Conservation (phyloP, 1,284 basidiomycete species). For the Leccinum laetum region DNA sequence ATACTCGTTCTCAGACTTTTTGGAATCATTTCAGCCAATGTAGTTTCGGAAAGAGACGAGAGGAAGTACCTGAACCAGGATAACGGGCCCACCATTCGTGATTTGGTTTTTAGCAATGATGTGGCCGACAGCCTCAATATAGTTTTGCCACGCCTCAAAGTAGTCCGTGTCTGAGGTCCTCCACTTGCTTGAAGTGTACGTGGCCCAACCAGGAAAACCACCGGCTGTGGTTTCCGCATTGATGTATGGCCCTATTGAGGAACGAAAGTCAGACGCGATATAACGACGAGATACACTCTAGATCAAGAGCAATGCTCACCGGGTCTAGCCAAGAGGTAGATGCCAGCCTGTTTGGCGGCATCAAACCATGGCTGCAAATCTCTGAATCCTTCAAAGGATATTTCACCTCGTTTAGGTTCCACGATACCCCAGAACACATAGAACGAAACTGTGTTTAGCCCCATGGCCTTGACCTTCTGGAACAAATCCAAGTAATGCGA, state of each 20-base stretch:
- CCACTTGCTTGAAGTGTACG: constrained; percentile 45
- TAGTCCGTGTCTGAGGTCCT: constrained; percentile 45
- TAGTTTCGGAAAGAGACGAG: not conserved
- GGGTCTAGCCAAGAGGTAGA: constrained; percentile 47
- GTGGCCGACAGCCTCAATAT: constrained; percentile 39
- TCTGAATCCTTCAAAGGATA: constrained; percentile 48
- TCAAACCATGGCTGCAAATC: constrained; percentile 49
- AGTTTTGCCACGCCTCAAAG: constrained; percentile 42
- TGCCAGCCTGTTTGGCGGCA: constrained; percentile 44
- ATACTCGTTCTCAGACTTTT: constrained; percentile 53
- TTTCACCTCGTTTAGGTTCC: constrained; percentile 43
- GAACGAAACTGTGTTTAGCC: constrained; percentile 47
- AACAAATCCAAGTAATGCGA: constrained; percentile 44
- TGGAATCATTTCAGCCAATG: not conserved
- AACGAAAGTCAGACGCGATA: not conserved
- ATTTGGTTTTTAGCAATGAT: constrained; percentile 51
- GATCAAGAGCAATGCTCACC: constrained; percentile 26
- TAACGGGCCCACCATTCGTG: constrained; percentile 50
- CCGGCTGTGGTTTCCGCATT: constrained; percentile 55
- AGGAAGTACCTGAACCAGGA: constrained; percentile 48
- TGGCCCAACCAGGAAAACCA: constrained; percentile 53
- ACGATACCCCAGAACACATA: constrained; percentile 48
- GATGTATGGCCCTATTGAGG: constrained; percentile 44
- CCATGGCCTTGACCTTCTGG: constrained; percentile 47
- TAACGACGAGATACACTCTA: not conserved